phyloP scores from a whole-genome alignment of 2,329 filamentous ascomycete species.

The Cercospora sp. region DNA sequence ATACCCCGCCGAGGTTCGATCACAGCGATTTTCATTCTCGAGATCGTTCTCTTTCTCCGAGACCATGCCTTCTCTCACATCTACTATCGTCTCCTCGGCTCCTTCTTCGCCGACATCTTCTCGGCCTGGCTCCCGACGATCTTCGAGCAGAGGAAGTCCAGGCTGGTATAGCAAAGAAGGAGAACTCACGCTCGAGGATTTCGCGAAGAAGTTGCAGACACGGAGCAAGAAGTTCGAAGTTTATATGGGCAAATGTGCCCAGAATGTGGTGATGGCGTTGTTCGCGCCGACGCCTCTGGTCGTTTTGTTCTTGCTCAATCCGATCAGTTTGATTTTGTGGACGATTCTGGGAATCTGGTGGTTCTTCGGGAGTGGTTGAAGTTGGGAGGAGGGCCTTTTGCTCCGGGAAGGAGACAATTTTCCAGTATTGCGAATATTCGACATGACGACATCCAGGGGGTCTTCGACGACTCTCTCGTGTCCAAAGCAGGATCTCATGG shows the following conservation, averaged over 20 bases:
- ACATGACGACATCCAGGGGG: neutral
- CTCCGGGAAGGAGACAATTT: neutral
- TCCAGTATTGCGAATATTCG: neutral
- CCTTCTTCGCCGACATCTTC: neutral
- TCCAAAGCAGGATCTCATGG: neutral
- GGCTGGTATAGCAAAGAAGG: constrained; percentile 37
- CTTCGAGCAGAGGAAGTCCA: constrained; percentile 21
- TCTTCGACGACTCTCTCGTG: neutral
- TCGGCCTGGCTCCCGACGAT: constrained; percentile 10
- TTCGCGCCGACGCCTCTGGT: constrained; percentile 34
- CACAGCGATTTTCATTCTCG: neutral
- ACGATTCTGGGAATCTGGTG: constrained; percentile 27
- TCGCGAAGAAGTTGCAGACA: constrained; percentile 32
- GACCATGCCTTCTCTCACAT: neutral
- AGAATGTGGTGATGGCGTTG: constrained; percentile 38
- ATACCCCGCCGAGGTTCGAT: neutral
- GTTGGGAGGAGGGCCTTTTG: neutral
- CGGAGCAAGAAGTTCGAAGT: constrained; percentile 31
- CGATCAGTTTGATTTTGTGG: constrained; percentile 33
- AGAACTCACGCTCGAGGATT: constrained; percentile 35
- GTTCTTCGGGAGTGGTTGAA: constrained; percentile 14
- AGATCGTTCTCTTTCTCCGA: neutral
- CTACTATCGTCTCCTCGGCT: neutral
- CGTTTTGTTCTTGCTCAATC: constrained; percentile 37
- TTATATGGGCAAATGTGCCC: constrained; percentile 32